Evolutionary conservation across 208 protist species (phyloP), one percentile per base, ranked within the genome.

Genomic region (Acanthamoeba culbertsoni): DNA sequence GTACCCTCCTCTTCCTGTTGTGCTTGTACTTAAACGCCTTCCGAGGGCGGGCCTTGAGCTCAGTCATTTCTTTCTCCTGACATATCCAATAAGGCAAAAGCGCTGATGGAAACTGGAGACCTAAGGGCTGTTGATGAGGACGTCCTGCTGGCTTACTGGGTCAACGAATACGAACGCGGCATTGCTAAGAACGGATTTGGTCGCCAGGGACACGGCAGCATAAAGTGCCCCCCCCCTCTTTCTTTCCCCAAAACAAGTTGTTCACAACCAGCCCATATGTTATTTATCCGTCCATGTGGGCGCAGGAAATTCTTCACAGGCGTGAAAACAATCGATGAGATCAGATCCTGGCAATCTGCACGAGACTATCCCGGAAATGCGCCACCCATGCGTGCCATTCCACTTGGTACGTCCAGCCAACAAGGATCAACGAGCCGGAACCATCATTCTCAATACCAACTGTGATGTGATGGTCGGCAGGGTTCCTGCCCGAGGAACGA

Each of bases 151-250:
- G 51, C 79, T 20, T 88, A 88, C 51, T 88, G 79, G 79, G 20
- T 63, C 48, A 88, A 88, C 31, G 79, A 88, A 43, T 88, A 88
- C 37, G 51, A 88, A 26, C 16, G 7, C 45, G 51, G 79, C 42
- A 63, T 28, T 6, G 31, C 31, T 16, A 53, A 37, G 26, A 88
- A 88, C 31, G 79, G 79, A 20, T 55, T 88, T 31, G 48, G 28
- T 88, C 43, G 79, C 6, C 79, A 88, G 51, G 79, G 79, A 42
- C 79, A 88, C 48, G 79, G 79, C n/a, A 45, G 46, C 79, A 88
- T 88, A 28, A 0, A 23, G 79, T 88, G 31, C 51, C 0, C 46
- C 42, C 10, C 28, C 20, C n/a, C 71, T 16, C 28, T 8, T 8
- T n/a, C 42, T n/a, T 42, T 86, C 33, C 37, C 46, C 42, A 14